phyloP scores from a whole-genome alignment of 305 asterid genomes.

The Petunia hybrid region DNA sequence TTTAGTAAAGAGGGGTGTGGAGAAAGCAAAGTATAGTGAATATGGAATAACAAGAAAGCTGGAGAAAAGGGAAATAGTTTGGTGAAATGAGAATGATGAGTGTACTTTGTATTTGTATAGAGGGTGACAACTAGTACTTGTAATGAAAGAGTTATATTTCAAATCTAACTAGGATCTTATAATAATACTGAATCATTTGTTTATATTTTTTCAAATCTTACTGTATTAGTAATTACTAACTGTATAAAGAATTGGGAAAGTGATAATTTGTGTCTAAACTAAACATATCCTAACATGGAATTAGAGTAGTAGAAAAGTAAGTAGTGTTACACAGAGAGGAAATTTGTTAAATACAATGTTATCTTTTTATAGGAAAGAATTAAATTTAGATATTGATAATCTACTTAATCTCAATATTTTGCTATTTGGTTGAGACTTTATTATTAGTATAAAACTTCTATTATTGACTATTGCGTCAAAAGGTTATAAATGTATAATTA shows the following conservation, averaged over 20 bases:
- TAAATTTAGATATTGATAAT: neutral
- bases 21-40: constrained; percentile 57
- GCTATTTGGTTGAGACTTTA: neutral
- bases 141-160: constrained; percentile 35
- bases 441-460: neutral
- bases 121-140: constrained; percentile 34
- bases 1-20: constrained; percentile 50
- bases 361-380: neutral
- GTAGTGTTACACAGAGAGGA: neutral
- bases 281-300: neutral
- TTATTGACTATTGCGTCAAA: neutral
- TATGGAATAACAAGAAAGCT: constrained; percentile 40
- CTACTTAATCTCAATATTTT: neutral
- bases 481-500: neutral
- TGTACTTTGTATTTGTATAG: constrained; percentile 8
- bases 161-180: constrained; percentile 39
- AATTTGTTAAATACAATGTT: neutral
- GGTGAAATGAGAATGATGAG: constrained; percentile 41
- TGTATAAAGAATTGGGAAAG: neutral
- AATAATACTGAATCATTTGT: neutral
- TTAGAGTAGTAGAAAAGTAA: neutral
- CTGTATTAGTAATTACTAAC: neutral
- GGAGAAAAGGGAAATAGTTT: constrained; percentile 30
- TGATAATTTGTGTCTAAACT: neutral
- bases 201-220: neutral